These are phyloP conservation scores for Fragaria vesca DNA, from an alignment of 306 rosid species.

Conservation along the genomic window DNA sequence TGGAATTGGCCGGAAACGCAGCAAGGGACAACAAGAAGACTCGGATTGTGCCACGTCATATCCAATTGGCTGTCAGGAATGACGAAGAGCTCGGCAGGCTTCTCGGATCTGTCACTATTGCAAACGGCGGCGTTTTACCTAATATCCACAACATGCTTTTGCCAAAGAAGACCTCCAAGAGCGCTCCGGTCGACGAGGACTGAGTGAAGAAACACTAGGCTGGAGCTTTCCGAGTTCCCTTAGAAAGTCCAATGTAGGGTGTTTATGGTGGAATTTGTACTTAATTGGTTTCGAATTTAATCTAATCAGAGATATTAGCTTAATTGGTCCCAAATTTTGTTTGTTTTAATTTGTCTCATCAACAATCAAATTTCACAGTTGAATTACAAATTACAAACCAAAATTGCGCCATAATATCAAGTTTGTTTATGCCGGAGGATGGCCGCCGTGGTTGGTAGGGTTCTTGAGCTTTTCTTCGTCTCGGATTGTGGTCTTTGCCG, in stretches of 20 bases:
- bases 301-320: background rate
- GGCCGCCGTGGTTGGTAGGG: background rate
- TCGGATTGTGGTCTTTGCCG: constrained; percentile 37
- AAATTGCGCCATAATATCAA: background rate
- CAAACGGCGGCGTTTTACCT: constrained; percentile 31
- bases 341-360: background rate
- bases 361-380: background rate
- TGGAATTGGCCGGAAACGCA: constrained; percentile 34
- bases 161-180: constrained; percentile 15
- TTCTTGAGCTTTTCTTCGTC: constrained; percentile 29
- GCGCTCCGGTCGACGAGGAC: background rate
- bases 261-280: background rate
- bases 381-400: background rate
- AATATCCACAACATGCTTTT: constrained; percentile 25
- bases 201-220: background rate
- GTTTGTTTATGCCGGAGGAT: background rate
- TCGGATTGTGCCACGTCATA: constrained; percentile 28
- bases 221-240: background rate
- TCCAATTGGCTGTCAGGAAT: constrained; percentile 28
- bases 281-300: background rate
- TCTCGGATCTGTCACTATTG: constrained; percentile 28
- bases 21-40: constrained; percentile 34
- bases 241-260: background rate
- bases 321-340: background rate
- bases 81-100: constrained; percentile 29